Conservation (phyloP, 164 flowering plant genomes). For the Chimonanthus salicifolius region DNA sequence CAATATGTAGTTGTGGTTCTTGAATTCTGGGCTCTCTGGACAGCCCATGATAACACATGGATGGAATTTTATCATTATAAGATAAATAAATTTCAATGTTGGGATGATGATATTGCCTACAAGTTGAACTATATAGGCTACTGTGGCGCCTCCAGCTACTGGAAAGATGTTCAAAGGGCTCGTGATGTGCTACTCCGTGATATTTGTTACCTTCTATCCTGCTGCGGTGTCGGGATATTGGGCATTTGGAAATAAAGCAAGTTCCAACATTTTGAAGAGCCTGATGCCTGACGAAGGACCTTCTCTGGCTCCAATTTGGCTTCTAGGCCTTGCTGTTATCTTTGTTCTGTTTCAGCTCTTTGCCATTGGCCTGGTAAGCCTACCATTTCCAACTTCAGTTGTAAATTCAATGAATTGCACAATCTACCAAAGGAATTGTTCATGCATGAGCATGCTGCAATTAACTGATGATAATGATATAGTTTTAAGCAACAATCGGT, state of each 20-base stretch:
- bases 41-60: too few relatives aligned
- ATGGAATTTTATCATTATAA: too few relatives aligned
- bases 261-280: slow-evolving; percentile 71
- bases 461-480: too few relatives aligned
- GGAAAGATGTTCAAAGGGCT: slow-evolving; percentile 97
- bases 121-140: slow-evolving; percentile 54
- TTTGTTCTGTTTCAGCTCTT: slow-evolving; percentile 88
- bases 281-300: slow-evolving; percentile 86
- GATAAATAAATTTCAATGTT: too few relatives aligned
- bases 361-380: slow-evolving; percentile 84
- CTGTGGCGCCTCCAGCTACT: slow-evolving; percentile 92
- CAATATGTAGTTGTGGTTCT: too few relatives aligned
- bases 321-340: slow-evolving; percentile 63
- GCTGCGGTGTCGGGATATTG: slow-evolving; percentile 80
- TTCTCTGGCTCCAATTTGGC: slow-evolving; percentile 77
- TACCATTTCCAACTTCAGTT: neutral
- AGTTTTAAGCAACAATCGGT: too few relatives aligned
- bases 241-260: slow-evolving; percentile 73
- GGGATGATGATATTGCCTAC: too few relatives aligned
- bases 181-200: slow-evolving; percentile 73
- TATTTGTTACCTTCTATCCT: slow-evolving; percentile 77
- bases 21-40: too few relatives aligned
- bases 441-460: neutral
- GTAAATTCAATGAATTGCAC: neutral
- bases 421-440: neutral